Conservation (phyloP, 305 asterid genomes). For the Fraxinus sp. region DNA sequence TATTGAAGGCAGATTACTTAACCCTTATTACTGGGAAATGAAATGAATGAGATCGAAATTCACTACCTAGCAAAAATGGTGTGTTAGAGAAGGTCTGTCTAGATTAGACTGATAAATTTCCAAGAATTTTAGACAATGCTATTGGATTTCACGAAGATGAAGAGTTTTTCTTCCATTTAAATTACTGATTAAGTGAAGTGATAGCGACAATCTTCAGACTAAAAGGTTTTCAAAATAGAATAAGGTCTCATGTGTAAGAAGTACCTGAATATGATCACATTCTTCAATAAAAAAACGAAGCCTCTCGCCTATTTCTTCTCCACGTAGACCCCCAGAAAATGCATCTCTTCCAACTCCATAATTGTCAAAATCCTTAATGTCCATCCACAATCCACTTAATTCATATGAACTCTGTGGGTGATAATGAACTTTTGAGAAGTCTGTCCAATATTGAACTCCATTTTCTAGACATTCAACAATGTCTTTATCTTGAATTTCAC, state of each 20-base stretch:
- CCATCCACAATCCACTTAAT: constrained; percentile 69
- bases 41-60: background rate
- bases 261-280: constrained; percentile 92
- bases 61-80: background rate
- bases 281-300: constrained; percentile 93
- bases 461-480: constrained; percentile 70
- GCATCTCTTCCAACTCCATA: constrained; percentile 80
- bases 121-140: background rate
- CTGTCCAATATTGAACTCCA: constrained; percentile 87
- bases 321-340: constrained; percentile 45
- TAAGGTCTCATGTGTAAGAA: background rate
- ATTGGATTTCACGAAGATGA: background rate
- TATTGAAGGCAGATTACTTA: background rate
- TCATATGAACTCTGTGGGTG: constrained; percentile 90
- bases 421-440: constrained; percentile 88
- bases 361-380: constrained; percentile 51
- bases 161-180: background rate
- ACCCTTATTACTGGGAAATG: background rate
- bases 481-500: constrained; percentile 66
- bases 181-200: background rate
- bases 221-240: background rate
- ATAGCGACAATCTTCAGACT: background rate
- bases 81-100: background rate
- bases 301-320: constrained; percentile 82
- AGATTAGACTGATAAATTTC: background rate